Evolutionary conservation across 257 asterid genomes (phyloP).

Genomic region (Solanum neorickii): DNA sequence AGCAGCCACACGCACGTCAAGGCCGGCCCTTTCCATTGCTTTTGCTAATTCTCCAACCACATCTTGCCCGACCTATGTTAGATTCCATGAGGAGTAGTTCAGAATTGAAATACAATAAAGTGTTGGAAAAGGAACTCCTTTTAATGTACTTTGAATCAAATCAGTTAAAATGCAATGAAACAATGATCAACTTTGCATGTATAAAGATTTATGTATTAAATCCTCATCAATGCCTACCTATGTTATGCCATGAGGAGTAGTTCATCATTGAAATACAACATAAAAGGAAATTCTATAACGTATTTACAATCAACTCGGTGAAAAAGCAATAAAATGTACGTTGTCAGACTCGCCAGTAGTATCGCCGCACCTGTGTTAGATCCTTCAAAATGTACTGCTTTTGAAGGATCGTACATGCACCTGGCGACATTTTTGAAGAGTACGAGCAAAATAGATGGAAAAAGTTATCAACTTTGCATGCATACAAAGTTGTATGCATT

Average conservation of each 20-base stretch:
- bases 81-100: background rate
- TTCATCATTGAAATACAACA: background rate
- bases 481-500: background rate
- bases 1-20: slow-evolving; percentile 80
- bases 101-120: background rate
- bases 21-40: slow-evolving; percentile 70
- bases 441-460: background rate
- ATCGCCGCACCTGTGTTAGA: background rate
- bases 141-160: background rate
- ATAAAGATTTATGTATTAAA: background rate
- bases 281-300: background rate
- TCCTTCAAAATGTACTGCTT: background rate
- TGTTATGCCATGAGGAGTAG: background rate
- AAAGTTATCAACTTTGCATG: background rate
- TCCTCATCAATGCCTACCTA: slow-evolving; percentile 30
- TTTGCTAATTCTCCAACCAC: slow-evolving; percentile 66
- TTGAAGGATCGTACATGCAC: background rate
- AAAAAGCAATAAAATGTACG: background rate
- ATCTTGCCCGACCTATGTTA: slow-evolving; percentile 67
- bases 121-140: background rate
- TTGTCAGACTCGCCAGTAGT: background rate
- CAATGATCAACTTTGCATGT: background rate
- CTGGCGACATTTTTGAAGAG: background rate
- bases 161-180: background rate
- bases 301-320: background rate